Percentiles rank a stretch among this genome's conserved stretches.
phyloP scores from a whole-genome alignment of 2,329 filamentous ascomycete species.

The Neofusicoccum cordaticola region DNA sequence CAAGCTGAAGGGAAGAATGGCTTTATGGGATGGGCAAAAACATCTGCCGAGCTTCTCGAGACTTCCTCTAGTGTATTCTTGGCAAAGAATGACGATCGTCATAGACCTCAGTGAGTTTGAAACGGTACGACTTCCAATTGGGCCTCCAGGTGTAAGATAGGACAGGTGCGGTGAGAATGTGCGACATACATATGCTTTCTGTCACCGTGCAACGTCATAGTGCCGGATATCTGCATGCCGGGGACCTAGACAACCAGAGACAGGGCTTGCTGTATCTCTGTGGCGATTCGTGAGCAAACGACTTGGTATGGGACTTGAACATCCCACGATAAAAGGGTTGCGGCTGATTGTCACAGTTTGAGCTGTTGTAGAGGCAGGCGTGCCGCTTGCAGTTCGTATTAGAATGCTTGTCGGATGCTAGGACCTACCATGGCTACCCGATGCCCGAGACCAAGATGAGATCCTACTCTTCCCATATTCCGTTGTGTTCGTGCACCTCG shows the following conservation, averaged over 20 bases:
- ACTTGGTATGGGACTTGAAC: too few species aligned
- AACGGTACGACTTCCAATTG: background rate
- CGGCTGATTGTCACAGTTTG: too few species aligned
- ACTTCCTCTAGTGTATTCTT: background rate
- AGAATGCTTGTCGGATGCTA: too few species aligned
- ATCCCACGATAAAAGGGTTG: too few species aligned
- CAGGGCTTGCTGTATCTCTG: too few species aligned
- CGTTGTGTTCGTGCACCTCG: background rate
- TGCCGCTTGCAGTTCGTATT: too few species aligned
- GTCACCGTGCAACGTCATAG: background rate
- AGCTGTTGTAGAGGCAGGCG: too few species aligned
- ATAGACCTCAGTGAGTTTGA: background rate
- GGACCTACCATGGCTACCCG: too few species aligned
- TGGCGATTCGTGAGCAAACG: too few species aligned
- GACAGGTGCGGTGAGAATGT: background rate
- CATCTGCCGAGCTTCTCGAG: background rate
- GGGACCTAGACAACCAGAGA: background rate
- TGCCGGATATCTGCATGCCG: background rate
- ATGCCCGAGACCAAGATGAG: too few species aligned
- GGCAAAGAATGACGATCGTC: background rate
- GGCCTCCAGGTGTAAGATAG: background rate
- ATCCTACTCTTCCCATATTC: background rate
- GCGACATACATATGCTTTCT: background rate
- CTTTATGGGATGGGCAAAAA: background rate
- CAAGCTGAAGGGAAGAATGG: background rate